Percentiles rank a stretch among this genome's conserved stretches.
These are phyloP conservation scores for Pyricularia pennisetigena DNA, from an alignment of 2,329 filamentous ascomycete species.

Conservation along the genomic window DNA sequence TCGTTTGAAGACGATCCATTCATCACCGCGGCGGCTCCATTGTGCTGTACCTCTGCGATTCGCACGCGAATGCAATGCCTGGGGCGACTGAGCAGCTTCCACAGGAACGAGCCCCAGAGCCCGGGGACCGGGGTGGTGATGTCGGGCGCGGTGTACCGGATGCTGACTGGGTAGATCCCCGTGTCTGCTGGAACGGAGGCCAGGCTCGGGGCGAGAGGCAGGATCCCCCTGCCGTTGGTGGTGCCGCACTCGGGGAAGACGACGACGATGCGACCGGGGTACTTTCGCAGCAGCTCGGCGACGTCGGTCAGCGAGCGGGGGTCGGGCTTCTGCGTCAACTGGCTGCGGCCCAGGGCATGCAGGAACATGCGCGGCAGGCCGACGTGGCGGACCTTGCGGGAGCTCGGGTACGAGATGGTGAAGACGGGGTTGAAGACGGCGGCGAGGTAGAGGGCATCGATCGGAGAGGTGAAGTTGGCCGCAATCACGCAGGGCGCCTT, in stretches of 20 bases:
- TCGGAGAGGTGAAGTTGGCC: slow-evolving; percentile 81
- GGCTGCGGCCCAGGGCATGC: slow-evolving; percentile 57
- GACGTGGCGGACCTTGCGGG: slow-evolving; percentile 63
- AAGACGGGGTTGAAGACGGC: slow-evolving; percentile 96
- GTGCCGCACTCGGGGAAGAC: slow-evolving; percentile 93
- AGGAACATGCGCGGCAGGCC: slow-evolving; percentile 67
- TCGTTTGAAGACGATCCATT: slow-evolving; percentile 18
- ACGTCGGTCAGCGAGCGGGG: slow-evolving; percentile 45
- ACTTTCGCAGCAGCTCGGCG: slow-evolving; percentile 49
- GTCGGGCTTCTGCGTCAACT: slow-evolving; percentile 28
- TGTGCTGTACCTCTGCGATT: slow-evolving; percentile 67
- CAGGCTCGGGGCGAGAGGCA: slow-evolving; percentile 73
- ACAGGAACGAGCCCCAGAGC: slow-evolving; percentile 64
- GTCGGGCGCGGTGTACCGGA: slow-evolving; percentile 82
- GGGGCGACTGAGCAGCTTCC: slow-evolving; percentile 74
- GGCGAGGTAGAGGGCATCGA: slow-evolving; percentile 89
- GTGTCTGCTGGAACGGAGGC: slow-evolving; percentile 55
- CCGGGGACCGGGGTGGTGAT: slow-evolving; percentile 84
- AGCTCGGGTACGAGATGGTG: slow-evolving; percentile 70
- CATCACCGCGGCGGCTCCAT: slow-evolving; percentile 17
- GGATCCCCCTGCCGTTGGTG: slow-evolving; percentile 83
- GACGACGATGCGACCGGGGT: slow-evolving; percentile 69
- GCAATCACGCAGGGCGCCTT: slow-evolving; percentile 75
- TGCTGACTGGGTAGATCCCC: slow-evolving; percentile 81
- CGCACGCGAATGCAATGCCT: slow-evolving; percentile 87